Percentiles rank a stretch among this genome's conserved stretches.
Conservation (phyloP, 1,284 basidiomycete genomes). For the Pholiota adiposa region DNA sequence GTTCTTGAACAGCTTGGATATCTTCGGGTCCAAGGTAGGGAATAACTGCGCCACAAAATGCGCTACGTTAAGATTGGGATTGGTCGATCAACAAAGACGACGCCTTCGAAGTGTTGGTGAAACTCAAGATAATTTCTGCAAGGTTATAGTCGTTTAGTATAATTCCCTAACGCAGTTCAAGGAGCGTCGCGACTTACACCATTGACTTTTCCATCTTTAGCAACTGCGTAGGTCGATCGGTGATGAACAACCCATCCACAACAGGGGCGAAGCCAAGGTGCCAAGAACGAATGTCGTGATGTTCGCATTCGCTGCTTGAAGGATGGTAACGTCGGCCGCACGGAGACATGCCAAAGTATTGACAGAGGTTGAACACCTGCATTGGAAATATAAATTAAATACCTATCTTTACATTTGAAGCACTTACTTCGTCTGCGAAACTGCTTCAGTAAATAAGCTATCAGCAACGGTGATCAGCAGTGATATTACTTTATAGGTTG, state of each 20-base stretch:
- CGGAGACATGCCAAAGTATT: conserved; percentile 46
- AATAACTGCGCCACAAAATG: conserved; percentile 42
- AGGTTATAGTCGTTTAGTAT: background rate
- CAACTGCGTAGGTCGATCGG: conserved; percentile 42
- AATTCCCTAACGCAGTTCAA: too few species aligned
- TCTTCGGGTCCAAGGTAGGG: conserved; percentile 34
- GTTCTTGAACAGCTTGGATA: conserved; percentile 27
- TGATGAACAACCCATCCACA: conserved; percentile 49
- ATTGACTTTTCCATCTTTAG: conserved; percentile 40
- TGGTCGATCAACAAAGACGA: conserved; percentile 38
- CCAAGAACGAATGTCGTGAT: conserved; percentile 43
- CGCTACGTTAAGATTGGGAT: conserved; percentile 25
- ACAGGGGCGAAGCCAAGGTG: too few species aligned
- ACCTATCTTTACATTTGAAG: too few species aligned
- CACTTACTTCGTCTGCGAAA: too few species aligned
- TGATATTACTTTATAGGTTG: too few species aligned
- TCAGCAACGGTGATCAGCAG: too few species aligned
- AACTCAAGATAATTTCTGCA: conserved; percentile 34
- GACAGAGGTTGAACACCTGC: too few species aligned
- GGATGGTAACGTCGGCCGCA: conserved; percentile 26
- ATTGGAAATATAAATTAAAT: too few species aligned
- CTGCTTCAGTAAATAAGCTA: too few species aligned
- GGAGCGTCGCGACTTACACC: too few species aligned
- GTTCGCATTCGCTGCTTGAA: conserved; percentile 39
- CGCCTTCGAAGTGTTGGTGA: conserved; percentile 48